These are phyloP conservation scores for Warburgia ugandensis DNA, from an alignment of 164 flowering plant species.

Conservation along the genomic window DNA sequence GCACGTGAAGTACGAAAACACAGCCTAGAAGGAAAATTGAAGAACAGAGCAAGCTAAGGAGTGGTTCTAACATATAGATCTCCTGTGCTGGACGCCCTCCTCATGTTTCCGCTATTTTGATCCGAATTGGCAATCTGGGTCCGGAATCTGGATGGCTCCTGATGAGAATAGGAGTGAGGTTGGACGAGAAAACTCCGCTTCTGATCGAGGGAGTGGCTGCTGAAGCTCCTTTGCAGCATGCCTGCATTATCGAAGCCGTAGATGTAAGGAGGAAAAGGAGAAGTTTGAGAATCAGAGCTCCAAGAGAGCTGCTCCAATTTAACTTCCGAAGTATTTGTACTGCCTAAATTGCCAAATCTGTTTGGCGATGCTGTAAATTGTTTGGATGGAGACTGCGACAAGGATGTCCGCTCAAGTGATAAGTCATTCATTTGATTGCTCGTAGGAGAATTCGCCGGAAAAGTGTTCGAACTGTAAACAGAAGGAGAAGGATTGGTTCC, in stretches of 20 bases:
- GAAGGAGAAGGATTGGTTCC: too few relatives aligned
- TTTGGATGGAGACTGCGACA: slow-evolving; percentile 12
- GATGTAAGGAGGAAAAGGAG: slow-evolving; percentile 9
- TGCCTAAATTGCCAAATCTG: slow-evolving; percentile 21
- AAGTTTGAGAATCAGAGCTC: slow-evolving; percentile 17
- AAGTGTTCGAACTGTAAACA: too few relatives aligned
- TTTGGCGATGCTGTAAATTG: too few relatives aligned
- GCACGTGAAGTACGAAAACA: not conserved
- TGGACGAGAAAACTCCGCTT: slow-evolving; percentile 26
- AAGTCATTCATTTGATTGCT: too few relatives aligned
- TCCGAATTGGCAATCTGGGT: slow-evolving; percentile 30
- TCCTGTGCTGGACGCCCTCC: slow-evolving; percentile 78
- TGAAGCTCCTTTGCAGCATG: slow-evolving; percentile 60
- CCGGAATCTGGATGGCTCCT: slow-evolving; percentile 26
- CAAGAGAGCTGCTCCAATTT: slow-evolving; percentile 31
- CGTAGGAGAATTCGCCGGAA: too few relatives aligned
- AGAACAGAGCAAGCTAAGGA: not conserved
- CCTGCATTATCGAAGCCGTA: slow-evolving; percentile 9
- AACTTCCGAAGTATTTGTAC: slow-evolving; percentile 18
- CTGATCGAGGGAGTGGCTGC: slow-evolving; percentile 46
- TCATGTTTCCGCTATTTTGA: slow-evolving; percentile 37
- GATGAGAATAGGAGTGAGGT: slow-evolving; percentile 31
- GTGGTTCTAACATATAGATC: slow-evolving; percentile 51
- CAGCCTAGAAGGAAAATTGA: too few relatives aligned
- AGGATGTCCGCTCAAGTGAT: slow-evolving; percentile 21